Evolutionary conservation across 2,329 filamentous ascomycete species (phyloP).

Genomic region (Claviceps fusiformis): DNA sequence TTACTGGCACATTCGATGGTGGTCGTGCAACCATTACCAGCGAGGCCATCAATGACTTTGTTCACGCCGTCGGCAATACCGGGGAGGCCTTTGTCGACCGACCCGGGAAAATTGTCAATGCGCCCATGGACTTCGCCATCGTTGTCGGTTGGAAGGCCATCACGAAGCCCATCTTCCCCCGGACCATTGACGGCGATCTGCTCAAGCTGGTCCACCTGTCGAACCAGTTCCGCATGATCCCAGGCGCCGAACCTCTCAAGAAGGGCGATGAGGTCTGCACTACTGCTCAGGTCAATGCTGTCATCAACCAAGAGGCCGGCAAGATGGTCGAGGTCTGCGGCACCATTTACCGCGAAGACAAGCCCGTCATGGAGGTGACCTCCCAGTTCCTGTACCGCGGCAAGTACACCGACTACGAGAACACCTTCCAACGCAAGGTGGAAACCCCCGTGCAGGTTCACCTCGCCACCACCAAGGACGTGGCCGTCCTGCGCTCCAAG

Average conservation of each 20-base stretch:
- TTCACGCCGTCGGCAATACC: slow-evolving; percentile 96
- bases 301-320: slow-evolving; percentile 94
- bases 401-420: slow-evolving; percentile 83
- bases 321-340: slow-evolving; percentile 99
- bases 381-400: slow-evolving; percentile 97
- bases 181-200: slow-evolving; percentile 88
- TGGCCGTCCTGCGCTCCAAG: slow-evolving; percentile 89
- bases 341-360: slow-evolving; percentile 72
- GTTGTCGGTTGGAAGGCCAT: slow-evolving; percentile 99
- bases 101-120: slow-evolving; percentile 84
- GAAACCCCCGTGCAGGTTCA: slow-evolving; percentile 93
- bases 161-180: slow-evolving; percentile 97
- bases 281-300: slow-evolving; percentile 89
- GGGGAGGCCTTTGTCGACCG: slow-evolving; percentile 95
- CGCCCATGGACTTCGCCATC: slow-evolving; percentile 97
- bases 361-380: slow-evolving; percentile 94
- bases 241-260: slow-evolving; percentile 85
- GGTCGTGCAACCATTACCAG: slow-evolving; percentile 76
- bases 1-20: slow-evolving; percentile 81
- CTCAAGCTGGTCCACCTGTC: slow-evolving; percentile 94
- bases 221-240: slow-evolving; percentile 96
- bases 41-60: slow-evolving; percentile 93
- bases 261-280: slow-evolving; percentile 89
- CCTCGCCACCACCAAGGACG: slow-evolving; percentile 74
- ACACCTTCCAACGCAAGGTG: slow-evolving; percentile 95